Evolutionary conservation across 2,329 filamentous ascomycete genomes (phyloP), one percentile per base, ranked within the genome.

Genomic region (Sporothrix pallida): DNA sequence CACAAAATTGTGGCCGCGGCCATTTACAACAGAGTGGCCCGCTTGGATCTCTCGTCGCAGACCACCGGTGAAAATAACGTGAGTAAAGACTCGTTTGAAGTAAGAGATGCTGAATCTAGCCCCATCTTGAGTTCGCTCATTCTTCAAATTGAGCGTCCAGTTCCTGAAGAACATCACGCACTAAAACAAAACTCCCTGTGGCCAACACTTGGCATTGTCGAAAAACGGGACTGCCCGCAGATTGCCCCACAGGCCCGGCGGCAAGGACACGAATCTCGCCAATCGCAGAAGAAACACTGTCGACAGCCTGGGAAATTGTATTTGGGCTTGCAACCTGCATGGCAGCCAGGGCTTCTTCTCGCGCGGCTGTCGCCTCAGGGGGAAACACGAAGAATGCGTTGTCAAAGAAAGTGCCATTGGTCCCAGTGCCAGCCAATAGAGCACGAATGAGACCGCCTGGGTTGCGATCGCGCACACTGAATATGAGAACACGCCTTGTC

Each of bases 391-490:
- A 54, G 1, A 72, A 58, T 13, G 65, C 72, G 23, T 79, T 71
- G 44, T 79, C 78, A 26, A 78, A 78, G 12, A 72, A 44, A 42
- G 81, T 7, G 7, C 1, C 12, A 10, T 8, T 17, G 79, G 7
- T 84, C 83, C 88, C 76, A 74, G 77, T 26, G 80, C 79, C 78
- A 3, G 83, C 80, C 74, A 84, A 78, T 26, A 90, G 81, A 2
- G 83, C 83, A 23, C 83, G 82, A 13, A 91, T 83, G 69, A 91
- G 88, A 72, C 86, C 82, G 37, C 88, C 81, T 50, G 87, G 83
- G 79, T 87, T 86, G 42, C 87, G 86, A 62, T 87, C 88, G 79
- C 91, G 89, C 82, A 98, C 96, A 81, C 98, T 98, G 87, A 98
- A 99, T 72, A 98, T 91, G 68, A 99, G 84, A 56, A 87, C 81